These are phyloP conservation scores for Cryphonectria japonica DNA, from an alignment of 2,329 filamentous ascomycete genomes.

Conservation along the genomic window DNA sequence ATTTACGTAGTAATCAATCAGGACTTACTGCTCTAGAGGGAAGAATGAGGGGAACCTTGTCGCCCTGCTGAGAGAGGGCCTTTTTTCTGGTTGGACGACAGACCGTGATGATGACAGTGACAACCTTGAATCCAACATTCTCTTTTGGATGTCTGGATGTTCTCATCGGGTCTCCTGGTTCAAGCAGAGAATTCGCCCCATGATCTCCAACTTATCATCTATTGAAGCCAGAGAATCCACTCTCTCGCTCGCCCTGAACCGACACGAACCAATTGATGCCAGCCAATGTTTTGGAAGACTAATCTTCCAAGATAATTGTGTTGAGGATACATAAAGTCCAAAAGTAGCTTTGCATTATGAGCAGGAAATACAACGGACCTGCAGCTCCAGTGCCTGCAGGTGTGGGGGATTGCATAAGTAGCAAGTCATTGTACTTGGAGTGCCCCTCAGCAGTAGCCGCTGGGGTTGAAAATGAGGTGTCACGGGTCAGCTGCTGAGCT, in stretches of 20 bases:
- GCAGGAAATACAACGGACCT: not conserved
- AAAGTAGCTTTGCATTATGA: not conserved
- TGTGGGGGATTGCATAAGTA: not conserved
- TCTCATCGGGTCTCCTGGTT: not conserved
- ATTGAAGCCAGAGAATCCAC: no score
- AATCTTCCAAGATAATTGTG: no score
- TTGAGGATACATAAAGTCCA: no score
- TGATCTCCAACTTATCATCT: no score
- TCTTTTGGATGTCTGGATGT: not conserved
- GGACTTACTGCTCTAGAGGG: not conserved
- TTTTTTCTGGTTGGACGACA: not conserved
- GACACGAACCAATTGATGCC: not conserved
- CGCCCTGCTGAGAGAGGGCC: not conserved
- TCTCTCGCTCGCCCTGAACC: no score
- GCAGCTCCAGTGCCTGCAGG: not conserved
- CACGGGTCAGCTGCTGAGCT: constrained; percentile 1
- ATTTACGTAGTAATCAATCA: not conserved
- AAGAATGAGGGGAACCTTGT: constrained; percentile 1
- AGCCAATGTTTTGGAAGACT: not conserved
- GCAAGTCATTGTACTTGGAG: not conserved
- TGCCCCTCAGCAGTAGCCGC: not conserved
- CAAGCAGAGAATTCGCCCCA: no score
- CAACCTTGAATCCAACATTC: not conserved
- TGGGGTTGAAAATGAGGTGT: not conserved
- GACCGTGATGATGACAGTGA: not conserved